Evolutionary conservation across 768 basidiomycete genomes (phyloP).

Genomic region (Macrolepiota albuminosa): DNA sequence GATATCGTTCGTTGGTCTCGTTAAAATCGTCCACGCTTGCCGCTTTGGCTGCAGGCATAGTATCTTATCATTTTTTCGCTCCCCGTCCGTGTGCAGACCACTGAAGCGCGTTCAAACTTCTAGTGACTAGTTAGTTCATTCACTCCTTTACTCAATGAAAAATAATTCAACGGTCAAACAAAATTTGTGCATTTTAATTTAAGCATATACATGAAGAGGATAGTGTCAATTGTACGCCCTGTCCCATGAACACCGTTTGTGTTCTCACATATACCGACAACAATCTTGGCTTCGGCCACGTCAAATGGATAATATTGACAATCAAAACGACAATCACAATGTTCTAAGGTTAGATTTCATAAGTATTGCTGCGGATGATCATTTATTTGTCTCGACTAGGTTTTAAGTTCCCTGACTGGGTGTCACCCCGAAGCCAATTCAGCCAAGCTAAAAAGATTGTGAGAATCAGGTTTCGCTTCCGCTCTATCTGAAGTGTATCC

Average conservation of each 20-base stretch:
- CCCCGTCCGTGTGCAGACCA: too few relatives aligned
- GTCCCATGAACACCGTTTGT: neutral
- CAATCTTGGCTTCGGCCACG: too few relatives aligned
- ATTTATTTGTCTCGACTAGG: neutral
- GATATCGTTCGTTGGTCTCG: neutral
- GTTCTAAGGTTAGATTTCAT: neutral
- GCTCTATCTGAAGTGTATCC: neutral
- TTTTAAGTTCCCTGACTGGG: neutral
- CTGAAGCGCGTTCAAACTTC: neutral
- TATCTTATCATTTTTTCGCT: neutral
- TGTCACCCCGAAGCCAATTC: too few relatives aligned
- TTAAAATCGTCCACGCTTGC: neutral
- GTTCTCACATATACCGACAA: neutral
- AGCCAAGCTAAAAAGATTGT: neutral
- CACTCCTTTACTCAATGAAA: neutral
- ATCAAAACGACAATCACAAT: neutral
- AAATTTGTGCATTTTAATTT: too few relatives aligned
- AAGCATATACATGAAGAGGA: neutral
- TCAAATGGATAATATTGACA: neutral
- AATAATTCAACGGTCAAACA: neutral
- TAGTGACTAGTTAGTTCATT: too few relatives aligned
- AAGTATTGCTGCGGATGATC: neutral
- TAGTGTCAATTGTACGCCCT: neutral
- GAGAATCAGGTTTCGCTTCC: neutral
- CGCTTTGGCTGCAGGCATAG: neutral